phyloP scores from a whole-genome alignment of 1,139 yeast genomes.

The Saccharomyces hybrid region DNA sequence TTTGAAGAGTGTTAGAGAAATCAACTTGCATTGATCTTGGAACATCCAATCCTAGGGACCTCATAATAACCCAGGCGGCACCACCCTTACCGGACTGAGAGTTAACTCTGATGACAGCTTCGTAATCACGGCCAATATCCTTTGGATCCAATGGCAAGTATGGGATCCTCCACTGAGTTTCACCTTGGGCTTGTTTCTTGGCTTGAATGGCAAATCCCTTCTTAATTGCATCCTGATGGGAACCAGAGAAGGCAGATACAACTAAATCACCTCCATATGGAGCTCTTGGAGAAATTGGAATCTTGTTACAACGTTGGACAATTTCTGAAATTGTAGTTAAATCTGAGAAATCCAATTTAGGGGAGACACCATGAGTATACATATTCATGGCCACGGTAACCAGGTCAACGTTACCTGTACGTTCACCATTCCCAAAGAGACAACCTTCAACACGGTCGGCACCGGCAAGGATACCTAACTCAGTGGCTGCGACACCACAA shows the following conservation, averaged over 20 bases:
- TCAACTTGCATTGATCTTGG: constrained; percentile 90
- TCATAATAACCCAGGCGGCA: constrained; percentile 92
- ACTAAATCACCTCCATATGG: constrained; percentile 96
- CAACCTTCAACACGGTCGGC: constrained; percentile 98
- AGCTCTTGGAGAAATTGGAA: constrained; percentile 87
- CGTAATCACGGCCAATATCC: constrained; percentile 93
- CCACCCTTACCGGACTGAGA: constrained; percentile 99
- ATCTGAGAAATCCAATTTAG: constrained; percentile 81
- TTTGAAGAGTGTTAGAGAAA: constrained; percentile 78
- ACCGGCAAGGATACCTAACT: constrained; percentile 87
- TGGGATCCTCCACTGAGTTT: constrained; percentile 69
- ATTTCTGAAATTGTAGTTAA: constrained; percentile 72
- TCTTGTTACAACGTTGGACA: constrained; percentile 90
- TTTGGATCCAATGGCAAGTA: constrained; percentile 93
- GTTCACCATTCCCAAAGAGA: constrained; percentile 94
- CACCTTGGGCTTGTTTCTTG: constrained; percentile 40
- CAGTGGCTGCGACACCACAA: constrained; percentile 98
- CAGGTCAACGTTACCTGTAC: constrained; percentile 95
- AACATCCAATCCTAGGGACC: constrained; percentile 80
- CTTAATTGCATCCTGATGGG: constrained; percentile 97
- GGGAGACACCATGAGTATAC: constrained; percentile 89
- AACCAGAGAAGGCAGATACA: constrained; percentile 92
- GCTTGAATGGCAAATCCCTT: constrained; percentile 75
- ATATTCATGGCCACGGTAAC: constrained; percentile 87
- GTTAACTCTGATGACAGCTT: constrained; percentile 95